Percentiles rank a stretch among this genome's conserved stretches.
These are phyloP conservation scores for Sphagnum magellanicum DNA, from an alignment of 228 moss, liverwort and hornwort species.

Conservation along the genomic window DNA sequence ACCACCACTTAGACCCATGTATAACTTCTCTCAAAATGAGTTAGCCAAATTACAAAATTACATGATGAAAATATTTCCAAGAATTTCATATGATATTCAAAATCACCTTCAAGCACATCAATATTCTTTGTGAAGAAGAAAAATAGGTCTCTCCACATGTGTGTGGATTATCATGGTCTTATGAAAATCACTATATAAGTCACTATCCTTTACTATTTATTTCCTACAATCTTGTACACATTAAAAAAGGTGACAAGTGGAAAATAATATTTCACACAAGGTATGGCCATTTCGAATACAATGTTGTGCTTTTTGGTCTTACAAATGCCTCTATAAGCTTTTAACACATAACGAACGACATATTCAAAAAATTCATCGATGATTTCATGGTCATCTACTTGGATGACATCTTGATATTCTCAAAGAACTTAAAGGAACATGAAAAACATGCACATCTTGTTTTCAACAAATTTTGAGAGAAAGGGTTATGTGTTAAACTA, in stretches of 20 bases:
- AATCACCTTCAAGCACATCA: no score
- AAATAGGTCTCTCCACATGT: no score
- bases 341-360: background rate
- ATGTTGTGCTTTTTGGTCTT: background rate
- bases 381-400: background rate
- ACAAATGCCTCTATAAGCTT: conserved; percentile 2
- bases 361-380: background rate
- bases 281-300: conserved; percentile 2
- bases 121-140: no score
- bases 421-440: no score
- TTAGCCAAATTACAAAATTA: no score
- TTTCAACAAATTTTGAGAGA: background rate
- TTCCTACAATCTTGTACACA: background rate
- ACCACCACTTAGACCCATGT: no score
- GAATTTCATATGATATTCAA: no score
- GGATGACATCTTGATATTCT: conserved; percentile 4
- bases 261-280: background rate
- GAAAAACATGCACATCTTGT: background rate
- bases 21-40: no score
- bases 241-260: conserved; percentile 5
- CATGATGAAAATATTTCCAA: no score
- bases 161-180: no score
- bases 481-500: background rate
- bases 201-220: background rate
- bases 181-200: background rate